Conservation (phyloP, 1,139 yeast genomes). For the Scheffersomyces titani region DNA sequence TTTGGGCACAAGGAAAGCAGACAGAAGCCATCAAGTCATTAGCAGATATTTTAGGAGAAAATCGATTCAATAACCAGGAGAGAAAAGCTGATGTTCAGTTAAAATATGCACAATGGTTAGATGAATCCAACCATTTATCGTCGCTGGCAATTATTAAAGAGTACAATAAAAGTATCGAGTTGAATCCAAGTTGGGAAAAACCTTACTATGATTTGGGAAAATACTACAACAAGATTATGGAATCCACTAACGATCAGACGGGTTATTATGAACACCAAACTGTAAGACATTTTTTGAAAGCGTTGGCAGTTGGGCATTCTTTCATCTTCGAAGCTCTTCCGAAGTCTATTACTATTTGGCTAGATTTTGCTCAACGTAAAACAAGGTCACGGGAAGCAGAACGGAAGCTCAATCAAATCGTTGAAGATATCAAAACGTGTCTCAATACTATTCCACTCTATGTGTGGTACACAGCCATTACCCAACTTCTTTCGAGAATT, state of each 20-base stretch:
- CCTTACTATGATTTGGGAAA: constrained; percentile 81
- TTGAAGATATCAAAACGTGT: constrained; percentile 53
- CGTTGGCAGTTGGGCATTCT: constrained; percentile 68
- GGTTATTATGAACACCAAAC: constrained; percentile 74
- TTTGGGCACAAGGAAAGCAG: constrained; percentile 91
- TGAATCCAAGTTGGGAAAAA: constrained; percentile 72
- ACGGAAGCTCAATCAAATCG: constrained; percentile 46
- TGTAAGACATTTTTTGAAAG: constrained; percentile 62
- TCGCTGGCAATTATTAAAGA: constrained; percentile 72
- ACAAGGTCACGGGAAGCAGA: constrained; percentile 31
- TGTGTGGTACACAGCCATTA: constrained; percentile 82
- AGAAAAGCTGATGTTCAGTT: constrained; percentile 59
- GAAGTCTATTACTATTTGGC: constrained; percentile 86
- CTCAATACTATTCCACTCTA: constrained; percentile 53
- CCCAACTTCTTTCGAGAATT: constrained; percentile 83
- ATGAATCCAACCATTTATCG: constrained; percentile 80
- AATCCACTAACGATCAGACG: constrained; percentile 46
- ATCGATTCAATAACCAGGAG: constrained; percentile 12
- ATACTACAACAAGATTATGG: constrained; percentile 76
- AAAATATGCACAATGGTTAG: constrained; percentile 87
- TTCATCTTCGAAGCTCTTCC: constrained; percentile 87
- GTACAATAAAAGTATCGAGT: constrained; percentile 58
- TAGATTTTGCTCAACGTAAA: constrained; percentile 65
- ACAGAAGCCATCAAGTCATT: constrained; percentile 79
- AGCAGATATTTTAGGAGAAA: constrained; percentile 36